Evolutionary conservation across 805 yeast species (phyloP), one percentile per base, ranked within the genome.

Genomic region (Myxozyma vanderwaltii): DNA sequence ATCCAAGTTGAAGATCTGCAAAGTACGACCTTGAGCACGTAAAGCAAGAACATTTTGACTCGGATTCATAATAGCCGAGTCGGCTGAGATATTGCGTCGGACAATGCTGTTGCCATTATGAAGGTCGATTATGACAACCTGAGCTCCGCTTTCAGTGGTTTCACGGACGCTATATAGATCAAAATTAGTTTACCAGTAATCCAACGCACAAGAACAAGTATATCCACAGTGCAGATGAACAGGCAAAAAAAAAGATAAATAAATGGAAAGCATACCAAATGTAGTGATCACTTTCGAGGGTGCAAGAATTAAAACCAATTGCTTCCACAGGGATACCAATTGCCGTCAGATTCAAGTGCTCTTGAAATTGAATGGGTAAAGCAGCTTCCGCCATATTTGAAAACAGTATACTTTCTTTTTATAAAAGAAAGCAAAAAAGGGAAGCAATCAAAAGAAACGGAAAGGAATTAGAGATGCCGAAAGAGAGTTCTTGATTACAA

Each of bases 21-120:
- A 82, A 40, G 97, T 91, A 50, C 97, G 91, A 67, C 97, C 97
- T 71, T 91, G 94, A 44, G 98, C 98, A 72, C 98, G 84, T 66
- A 94, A 83, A 15, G 97, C 90, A 68, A 94, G 91, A 64, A 91
- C 90, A 75, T 87, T 85, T 74, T 86, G 84, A n/a, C 76, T 71
- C 35, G 99, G 98, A 75, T 91, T 95, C 94, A 94, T 86, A 72
- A 94, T 94, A 51, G 97, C 98, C 63, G 91, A 88, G 76, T 94
- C 99, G 46, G 99, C 99, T 56, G 89, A 82, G 96, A 94, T 94
- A 74, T 89, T 88, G 76, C 94, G 92, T 71, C 95, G 85, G 23
- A 88, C 86, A 61, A 91, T 84, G 68, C 83, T 82, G 75, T 89
- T 89, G 77, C 84, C 84, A 71, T 88, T 85, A 65, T 83, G 80